Evolutionary conservation across 805 yeast species (phyloP).

Genomic region (Teunomyces barrocoloradensis): DNA sequence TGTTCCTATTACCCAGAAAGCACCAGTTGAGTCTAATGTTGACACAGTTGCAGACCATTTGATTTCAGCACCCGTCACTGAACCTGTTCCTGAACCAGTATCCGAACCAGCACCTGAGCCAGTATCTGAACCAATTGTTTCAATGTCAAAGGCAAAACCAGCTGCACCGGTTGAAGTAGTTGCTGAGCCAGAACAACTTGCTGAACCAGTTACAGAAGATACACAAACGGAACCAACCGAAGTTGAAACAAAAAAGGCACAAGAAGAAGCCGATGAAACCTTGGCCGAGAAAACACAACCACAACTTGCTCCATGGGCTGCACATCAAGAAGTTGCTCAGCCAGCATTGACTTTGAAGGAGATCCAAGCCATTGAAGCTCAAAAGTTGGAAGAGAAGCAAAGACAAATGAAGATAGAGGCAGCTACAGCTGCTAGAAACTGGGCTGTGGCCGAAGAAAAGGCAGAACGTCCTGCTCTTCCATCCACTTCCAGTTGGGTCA

Average conservation of each 20-base stretch:
- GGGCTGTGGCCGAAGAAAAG: conserved; percentile 22
- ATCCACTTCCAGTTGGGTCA: conserved; percentile 46
- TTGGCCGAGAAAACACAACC: conserved; percentile 8
- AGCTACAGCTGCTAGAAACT: conserved; percentile 17
- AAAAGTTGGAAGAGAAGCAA: conserved; percentile 38
- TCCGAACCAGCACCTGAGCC: not conserved
- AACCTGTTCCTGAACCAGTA: not conserved
- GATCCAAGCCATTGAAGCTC: conserved; percentile 51
- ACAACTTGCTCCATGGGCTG: conserved; percentile 57
- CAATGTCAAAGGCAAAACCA: not conserved
- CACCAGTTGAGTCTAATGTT: not conserved
- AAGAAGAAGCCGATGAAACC: not conserved
- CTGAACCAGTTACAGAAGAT: conserved; percentile 1
- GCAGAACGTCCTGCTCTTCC: conserved; percentile 33
- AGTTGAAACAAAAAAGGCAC: not conserved
- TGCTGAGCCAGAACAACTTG: conserved; percentile 1
- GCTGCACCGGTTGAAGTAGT: not conserved
- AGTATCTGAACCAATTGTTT: not conserved
- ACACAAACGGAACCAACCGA: not conserved
- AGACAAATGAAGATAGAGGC: conserved; percentile 28
- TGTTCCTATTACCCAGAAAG: not conserved
- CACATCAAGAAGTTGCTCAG: conserved; percentile 14
- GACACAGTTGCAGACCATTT: not conserved
- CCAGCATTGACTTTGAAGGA: conserved; percentile 50
- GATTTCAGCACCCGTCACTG: not conserved